Evolutionary conservation across 305 asterid species (phyloP).

Genomic region (Fraxinus angustifolia): DNA sequence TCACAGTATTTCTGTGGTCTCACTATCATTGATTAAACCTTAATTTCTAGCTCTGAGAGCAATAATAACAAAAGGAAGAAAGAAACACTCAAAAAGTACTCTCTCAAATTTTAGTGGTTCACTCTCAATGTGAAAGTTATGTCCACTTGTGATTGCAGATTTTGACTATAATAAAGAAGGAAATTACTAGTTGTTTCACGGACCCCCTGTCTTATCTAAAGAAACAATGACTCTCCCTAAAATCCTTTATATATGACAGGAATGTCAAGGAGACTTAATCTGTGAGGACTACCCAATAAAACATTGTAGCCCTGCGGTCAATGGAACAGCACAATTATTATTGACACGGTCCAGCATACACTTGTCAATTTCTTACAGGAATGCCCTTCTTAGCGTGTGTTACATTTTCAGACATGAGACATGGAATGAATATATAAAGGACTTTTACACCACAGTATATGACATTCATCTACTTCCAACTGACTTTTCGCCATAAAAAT

Average conservation of each 20-base stretch:
- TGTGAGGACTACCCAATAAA: not conserved
- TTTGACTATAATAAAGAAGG: not conserved
- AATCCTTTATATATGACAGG: not conserved
- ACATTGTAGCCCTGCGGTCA: not conserved
- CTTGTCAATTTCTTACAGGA: not conserved
- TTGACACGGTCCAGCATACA: not conserved
- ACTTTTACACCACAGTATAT: not conserved
- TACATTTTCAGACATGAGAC: not conserved
- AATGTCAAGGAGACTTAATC: not conserved
- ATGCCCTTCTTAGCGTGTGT: not conserved
- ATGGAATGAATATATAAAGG: not conserved
- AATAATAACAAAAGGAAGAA: not conserved
- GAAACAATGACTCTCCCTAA: not conserved
- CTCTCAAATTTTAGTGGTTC: not conserved
- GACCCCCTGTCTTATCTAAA: not conserved
- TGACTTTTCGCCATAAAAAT: not conserved
- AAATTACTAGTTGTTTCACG: not conserved
- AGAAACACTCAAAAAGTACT: not conserved
- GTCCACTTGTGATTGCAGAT: not conserved
- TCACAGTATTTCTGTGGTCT: not conserved
- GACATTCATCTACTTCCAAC: not conserved
- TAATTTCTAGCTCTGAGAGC: not conserved
- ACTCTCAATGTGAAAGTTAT: not conserved
- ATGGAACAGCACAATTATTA: not conserved
- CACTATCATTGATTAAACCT: not conserved